Percentiles rank a stretch among this genome's conserved stretches.
Evolutionary conservation across 768 basidiomycete genomes (phyloP).

Genomic region (Tylopilus felleus): DNA sequence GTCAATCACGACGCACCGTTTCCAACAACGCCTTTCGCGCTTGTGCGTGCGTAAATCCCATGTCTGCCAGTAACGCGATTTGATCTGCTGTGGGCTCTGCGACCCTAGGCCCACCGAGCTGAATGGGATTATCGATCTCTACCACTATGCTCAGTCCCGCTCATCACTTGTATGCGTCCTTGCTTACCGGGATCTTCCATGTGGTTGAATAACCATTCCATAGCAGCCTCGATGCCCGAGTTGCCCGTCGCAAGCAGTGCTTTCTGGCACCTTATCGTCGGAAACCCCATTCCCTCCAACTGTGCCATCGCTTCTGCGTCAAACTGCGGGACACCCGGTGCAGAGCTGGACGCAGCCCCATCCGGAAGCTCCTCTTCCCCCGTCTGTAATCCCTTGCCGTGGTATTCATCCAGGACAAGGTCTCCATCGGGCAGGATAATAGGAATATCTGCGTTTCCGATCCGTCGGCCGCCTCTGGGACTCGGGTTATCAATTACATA

Average conservation of each 20-base stretch:
- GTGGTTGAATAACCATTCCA: constrained; percentile 94
- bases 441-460: constrained; percentile 68
- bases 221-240: constrained; percentile 71
- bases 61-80: constrained; percentile 72
- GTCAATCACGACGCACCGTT: constrained; percentile 52
- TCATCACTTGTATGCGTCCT: not conserved
- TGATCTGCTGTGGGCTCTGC: constrained; percentile 68
- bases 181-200: constrained; percentile 87
- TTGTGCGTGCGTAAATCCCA: constrained; percentile 88
- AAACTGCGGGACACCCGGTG: constrained; percentile 56
- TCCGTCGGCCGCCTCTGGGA: not conserved
- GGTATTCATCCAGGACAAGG: constrained; percentile 58
- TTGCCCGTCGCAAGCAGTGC: constrained; percentile 88
- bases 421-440: constrained; percentile 62
- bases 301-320: constrained; percentile 71
- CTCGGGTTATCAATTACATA: constrained; percentile 32
- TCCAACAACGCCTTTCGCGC: constrained; percentile 84
- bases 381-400: constrained; percentile 67
- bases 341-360: constrained; percentile 36
- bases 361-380: constrained; percentile 71
- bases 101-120: constrained; percentile 25
- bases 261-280: constrained; percentile 78
- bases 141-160: not conserved
- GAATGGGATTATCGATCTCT: constrained; percentile 88
- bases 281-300: constrained; percentile 91